Percentiles rank a stretch among this genome's conserved stretches.
phyloP scores from a whole-genome alignment of 2,329 filamentous ascomycete genomes.

The Pseudophaeomoniella oleicola region DNA sequence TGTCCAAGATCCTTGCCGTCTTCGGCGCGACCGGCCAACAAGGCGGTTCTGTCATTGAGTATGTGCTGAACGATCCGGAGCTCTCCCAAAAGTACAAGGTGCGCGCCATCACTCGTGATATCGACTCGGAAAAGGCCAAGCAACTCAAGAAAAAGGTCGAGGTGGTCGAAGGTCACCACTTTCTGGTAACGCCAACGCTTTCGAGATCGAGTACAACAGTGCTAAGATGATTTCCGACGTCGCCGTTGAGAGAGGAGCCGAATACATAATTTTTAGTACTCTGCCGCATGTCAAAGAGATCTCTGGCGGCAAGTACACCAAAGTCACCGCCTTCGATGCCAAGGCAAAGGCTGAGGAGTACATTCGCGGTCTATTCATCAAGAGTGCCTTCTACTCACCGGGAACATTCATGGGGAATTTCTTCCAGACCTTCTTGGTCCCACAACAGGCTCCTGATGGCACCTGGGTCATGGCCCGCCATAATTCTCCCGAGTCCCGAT shows the following conservation, averaged over 20 bases:
- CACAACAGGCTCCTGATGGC: constrained; percentile 13
- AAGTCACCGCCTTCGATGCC: constrained; percentile 36
- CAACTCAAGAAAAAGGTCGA: constrained; percentile 35
- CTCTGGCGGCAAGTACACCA: constrained; percentile 17
- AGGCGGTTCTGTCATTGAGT: constrained; percentile 39
- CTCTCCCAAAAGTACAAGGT: constrained; percentile 34
- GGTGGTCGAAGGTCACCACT: constrained; percentile 29
- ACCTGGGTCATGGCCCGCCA: constrained; percentile 13
- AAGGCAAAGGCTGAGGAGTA: constrained; percentile 44
- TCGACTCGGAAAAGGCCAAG: constrained; percentile 27
- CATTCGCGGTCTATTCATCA: constrained; percentile 32
- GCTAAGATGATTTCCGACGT: constrained; percentile 13
- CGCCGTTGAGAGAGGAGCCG: constrained; percentile 13
- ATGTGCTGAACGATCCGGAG: constrained; percentile 26
- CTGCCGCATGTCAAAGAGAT: constrained; percentile 12
- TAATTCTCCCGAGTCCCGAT: constrained; percentile 8
- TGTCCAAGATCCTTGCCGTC: constrained; percentile 18
- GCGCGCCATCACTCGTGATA: constrained; percentile 41
- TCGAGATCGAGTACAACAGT: constrained; percentile 1
- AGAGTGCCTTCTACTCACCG: constrained; percentile 38
- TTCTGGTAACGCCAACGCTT: neutral
- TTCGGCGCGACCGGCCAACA: constrained; percentile 29
- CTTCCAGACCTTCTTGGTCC: constrained; percentile 8
- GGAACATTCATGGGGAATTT: constrained; percentile 42
- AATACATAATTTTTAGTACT: constrained; percentile 19